Evolutionary conservation across 1,284 basidiomycete genomes (phyloP).

Genomic region (Polyporus tsugae): DNA sequence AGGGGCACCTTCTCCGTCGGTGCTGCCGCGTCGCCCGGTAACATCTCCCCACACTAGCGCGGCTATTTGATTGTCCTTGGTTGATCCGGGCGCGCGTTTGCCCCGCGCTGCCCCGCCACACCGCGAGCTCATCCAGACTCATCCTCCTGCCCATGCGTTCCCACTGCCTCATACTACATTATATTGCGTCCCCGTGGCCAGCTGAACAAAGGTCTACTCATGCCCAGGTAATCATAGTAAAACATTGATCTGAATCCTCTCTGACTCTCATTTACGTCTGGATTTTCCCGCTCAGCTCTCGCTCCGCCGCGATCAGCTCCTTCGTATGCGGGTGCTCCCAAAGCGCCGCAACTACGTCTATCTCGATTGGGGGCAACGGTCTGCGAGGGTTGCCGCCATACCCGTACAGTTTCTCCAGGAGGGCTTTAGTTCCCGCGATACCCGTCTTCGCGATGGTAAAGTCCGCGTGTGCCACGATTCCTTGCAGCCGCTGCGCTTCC

Average conservation of each 20-base stretch:
- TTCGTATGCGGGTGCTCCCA: conserved; percentile 77
- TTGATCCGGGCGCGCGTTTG: conserved; percentile 24
- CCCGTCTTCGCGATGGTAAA: conserved; percentile 81
- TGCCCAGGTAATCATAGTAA: neutral
- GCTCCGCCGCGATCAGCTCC: conserved; percentile 72
- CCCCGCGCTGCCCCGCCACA: conserved; percentile 27
- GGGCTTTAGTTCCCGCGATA: conserved; percentile 85
- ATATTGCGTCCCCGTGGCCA: neutral
- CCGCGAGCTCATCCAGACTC: neutral
- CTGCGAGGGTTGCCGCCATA: conserved; percentile 81
- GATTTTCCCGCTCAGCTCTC: conserved; percentile 57
- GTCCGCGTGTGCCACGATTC: conserved; percentile 82
- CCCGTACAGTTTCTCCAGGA: conserved; percentile 77
- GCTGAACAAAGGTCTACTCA: neutral
- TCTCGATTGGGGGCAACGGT: conserved; percentile 73
- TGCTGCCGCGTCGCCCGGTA: conserved; percentile 21
- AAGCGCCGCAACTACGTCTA: conserved; percentile 62
- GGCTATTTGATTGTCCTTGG: conserved; percentile 21
- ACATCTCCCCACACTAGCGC: conserved; percentile 10
- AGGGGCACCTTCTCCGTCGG: conserved; percentile 12
- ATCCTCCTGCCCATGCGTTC: neutral
- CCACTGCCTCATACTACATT: neutral
- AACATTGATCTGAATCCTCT: neutral
- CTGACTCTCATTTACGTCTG: conserved; percentile 16
- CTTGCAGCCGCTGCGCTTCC: conserved; percentile 81